These are phyloP conservation scores for Pulveroboletus frians DNA, from an alignment of 768 basidiomycete genomes.

Conservation along the genomic window DNA sequence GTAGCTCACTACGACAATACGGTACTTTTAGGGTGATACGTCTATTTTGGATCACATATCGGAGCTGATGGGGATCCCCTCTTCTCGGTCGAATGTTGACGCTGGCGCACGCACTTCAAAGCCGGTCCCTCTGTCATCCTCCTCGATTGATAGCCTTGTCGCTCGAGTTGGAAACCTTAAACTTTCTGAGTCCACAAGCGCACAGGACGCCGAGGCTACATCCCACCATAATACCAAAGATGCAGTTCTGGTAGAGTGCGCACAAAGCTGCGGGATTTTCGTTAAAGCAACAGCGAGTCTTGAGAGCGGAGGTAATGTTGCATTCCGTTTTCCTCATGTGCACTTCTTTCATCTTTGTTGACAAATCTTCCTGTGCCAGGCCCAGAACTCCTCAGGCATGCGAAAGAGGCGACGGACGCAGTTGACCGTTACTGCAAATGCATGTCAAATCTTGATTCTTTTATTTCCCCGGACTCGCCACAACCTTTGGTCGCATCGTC, in stretches of 20 bases:
- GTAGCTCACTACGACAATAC: not conserved
- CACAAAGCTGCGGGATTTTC: constrained; percentile 40
- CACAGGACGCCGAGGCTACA: not conserved
- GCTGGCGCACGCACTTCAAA: not conserved
- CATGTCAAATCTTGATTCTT: constrained; percentile 8
- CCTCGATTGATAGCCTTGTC: constrained; percentile 17
- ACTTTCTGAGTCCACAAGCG: constrained; percentile 9
- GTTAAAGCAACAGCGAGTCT: constrained; percentile 40
- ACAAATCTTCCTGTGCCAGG: constrained; percentile 1
- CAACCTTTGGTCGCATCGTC: not conserved
- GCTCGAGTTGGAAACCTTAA: constrained; percentile 18
- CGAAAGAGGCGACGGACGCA: constrained; percentile 13
- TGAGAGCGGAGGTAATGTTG: constrained; percentile 14
- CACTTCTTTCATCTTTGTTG: not conserved
- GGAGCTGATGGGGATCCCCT: constrained; percentile 31
- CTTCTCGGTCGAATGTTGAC: not conserved
- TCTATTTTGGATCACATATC: constrained; percentile 44
- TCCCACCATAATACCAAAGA: constrained; percentile 2
- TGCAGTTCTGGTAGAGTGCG: constrained; percentile 31
- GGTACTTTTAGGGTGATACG: constrained; percentile 41
- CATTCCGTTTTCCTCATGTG: not conserved
- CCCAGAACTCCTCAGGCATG: constrained; percentile 17
- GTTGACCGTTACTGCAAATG: constrained; percentile 20
- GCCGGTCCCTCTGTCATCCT: not conserved
- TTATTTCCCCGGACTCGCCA: not conserved